A percentile compares a stretch with the other conserved stretches of the same genome.
phyloP scores from a whole-genome alignment of 768 basidiomycete species.

The Tricholoma bakamatsutake region DNA sequence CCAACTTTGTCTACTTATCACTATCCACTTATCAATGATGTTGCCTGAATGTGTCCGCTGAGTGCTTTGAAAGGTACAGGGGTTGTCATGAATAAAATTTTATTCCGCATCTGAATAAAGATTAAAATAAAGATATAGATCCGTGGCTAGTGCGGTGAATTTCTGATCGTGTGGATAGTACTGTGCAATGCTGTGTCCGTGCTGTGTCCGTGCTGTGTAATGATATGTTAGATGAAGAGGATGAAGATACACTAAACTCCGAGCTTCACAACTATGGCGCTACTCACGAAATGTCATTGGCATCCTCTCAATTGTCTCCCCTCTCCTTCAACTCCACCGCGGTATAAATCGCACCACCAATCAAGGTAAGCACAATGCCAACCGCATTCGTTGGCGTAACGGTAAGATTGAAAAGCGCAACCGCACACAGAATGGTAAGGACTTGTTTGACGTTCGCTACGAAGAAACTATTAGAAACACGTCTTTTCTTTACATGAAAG shows the following conservation, averaged over 20 bases:
- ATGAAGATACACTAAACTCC: too few species aligned
- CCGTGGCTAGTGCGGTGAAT: background rate
- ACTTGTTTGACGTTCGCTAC: conserved; percentile 91
- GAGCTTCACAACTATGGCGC: background rate
- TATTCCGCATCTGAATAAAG: too few species aligned
- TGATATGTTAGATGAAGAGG: background rate
- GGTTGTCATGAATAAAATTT: too few species aligned
- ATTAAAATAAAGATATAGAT: background rate
- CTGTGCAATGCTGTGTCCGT: too few species aligned
- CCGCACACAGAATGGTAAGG: conserved; percentile 79
- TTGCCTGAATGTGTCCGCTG: too few species aligned
- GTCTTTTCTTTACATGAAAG: background rate
- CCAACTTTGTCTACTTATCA: too few species aligned
- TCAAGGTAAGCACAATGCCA: conserved; percentile 79
- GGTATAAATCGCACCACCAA: conserved; percentile 83
- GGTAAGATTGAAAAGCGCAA: conserved; percentile 74
- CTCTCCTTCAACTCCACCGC: conserved; percentile 53
- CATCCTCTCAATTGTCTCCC: background rate
- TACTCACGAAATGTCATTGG: background rate
- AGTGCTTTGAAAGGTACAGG: too few species aligned
- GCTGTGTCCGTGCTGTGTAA: too few species aligned
- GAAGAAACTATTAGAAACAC: background rate
- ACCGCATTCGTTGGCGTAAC: conserved; percentile 76
- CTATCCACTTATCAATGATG: too few species aligned
- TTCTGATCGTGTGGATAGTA: background rate